Conservation (phyloP, 1,139 yeast species). For the Saccharomyces pastorianus region DNA sequence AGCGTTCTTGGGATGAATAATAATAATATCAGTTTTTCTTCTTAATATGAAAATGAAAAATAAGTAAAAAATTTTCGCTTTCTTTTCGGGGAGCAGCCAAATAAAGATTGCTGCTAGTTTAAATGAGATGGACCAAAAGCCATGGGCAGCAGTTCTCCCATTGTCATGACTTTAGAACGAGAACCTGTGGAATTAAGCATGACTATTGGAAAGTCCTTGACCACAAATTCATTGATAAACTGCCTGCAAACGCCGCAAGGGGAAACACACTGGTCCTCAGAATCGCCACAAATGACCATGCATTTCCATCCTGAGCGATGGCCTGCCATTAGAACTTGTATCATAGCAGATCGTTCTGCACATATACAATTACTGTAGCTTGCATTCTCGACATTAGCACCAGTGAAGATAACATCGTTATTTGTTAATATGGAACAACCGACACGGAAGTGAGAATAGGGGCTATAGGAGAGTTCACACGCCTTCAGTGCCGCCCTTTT, state of each 20-base stretch:
- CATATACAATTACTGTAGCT: constrained; percentile 83
- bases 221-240: constrained; percentile 65
- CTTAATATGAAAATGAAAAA: neutral
- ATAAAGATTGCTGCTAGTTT: neutral
- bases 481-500: constrained; percentile 30
- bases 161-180: constrained; percentile 36
- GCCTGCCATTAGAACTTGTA: constrained; percentile 44
- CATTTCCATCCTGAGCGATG: constrained; percentile 22
- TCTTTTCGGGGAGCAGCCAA: neutral
- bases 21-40: neutral
- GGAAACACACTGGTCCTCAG: constrained; percentile 50
- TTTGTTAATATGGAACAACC: constrained; percentile 65
- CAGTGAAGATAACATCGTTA: constrained; percentile 43
- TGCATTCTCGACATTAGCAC: constrained; percentile 92
- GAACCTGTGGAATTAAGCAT: constrained; percentile 54
- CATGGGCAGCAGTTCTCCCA: constrained; percentile 66
- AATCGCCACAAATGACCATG: constrained; percentile 56
- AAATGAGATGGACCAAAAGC: constrained; percentile 65
- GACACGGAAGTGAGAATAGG: constrained; percentile 80
- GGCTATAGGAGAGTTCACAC: constrained; percentile 54
- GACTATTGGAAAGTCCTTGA: constrained; percentile 41
- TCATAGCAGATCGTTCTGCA: constrained; percentile 80
- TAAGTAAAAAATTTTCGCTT: neutral
- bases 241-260: constrained; percentile 97
- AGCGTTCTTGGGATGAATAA: neutral